phyloP scores from a whole-genome alignment of 2,329 filamentous ascomycete species.

The Claviceps humidiphila region DNA sequence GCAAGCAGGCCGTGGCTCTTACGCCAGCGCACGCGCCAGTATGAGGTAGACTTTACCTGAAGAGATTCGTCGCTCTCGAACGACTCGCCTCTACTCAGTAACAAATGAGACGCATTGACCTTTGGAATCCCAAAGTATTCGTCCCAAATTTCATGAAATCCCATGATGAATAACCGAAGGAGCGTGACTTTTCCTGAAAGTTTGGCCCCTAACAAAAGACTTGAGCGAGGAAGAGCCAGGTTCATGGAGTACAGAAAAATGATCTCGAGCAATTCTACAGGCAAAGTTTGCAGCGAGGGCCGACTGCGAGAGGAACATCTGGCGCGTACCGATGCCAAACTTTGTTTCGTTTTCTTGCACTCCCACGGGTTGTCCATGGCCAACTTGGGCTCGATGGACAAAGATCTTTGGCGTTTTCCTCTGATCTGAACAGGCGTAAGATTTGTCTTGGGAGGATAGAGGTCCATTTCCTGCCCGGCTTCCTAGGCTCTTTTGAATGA shows the following conservation, averaged over 20 bases:
- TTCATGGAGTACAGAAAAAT: slow-evolving; percentile 39
- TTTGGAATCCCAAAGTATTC: slow-evolving; percentile 18
- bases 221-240: slow-evolving; percentile 31
- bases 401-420: slow-evolving; percentile 27
- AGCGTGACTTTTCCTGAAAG: slow-evolving; percentile 30
- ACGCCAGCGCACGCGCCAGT: background rate
- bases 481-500: no score
- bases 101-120: background rate
- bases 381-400: slow-evolving; percentile 6
- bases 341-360: slow-evolving; percentile 16
- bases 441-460: slow-evolving; percentile 20
- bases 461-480: background rate
- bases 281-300: slow-evolving; percentile 24
- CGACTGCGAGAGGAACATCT: slow-evolving; percentile 14
- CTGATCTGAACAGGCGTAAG: slow-evolving; percentile 36
- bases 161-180: slow-evolving; percentile 22
- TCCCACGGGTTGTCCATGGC: background rate
- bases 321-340: slow-evolving; percentile 17
- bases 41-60: slow-evolving; percentile 25
- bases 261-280: slow-evolving; percentile 38
- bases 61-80: slow-evolving; percentile 25
- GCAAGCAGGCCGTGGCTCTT: background rate
- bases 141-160: slow-evolving; percentile 26
- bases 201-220: slow-evolving; percentile 29
- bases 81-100: background rate